Percentiles rank a stretch among this genome's conserved stretches.
These are phyloP conservation scores for Neurospora sp. DNA, from an alignment of 495 filamentous ascomycete species.

Conservation along the genomic window DNA sequence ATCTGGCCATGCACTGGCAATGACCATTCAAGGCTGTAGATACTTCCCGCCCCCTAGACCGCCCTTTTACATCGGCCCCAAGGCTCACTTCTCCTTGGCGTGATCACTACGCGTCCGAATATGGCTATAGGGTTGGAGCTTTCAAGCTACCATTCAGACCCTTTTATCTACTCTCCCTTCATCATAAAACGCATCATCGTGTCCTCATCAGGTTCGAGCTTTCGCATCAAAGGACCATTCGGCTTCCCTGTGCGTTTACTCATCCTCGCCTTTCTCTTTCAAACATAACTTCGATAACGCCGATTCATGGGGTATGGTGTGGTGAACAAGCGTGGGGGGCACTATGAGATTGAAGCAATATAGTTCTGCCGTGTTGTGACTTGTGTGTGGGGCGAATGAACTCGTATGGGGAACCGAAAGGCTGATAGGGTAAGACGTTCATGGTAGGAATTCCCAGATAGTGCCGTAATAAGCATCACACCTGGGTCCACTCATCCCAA, in stretches of 20 bases:
- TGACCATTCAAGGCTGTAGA: constrained; percentile 10
- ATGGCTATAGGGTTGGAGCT: constrained; percentile 37
- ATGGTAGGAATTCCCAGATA: background rate
- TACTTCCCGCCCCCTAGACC: constrained; percentile 1
- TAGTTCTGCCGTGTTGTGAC: constrained; percentile 12
- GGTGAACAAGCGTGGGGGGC: constrained; percentile 6
- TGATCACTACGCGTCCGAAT: constrained; percentile 1
- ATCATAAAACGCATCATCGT: constrained; percentile 7
- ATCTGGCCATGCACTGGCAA: constrained; percentile 24
- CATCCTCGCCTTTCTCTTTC: constrained; percentile 17
- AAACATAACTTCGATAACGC: constrained; percentile 35
- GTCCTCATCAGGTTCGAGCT: constrained; percentile 36
- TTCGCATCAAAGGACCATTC: constrained; percentile 39
- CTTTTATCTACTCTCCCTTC: constrained; percentile 10
- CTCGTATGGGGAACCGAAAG: background rate
- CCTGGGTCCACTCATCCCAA: background rate
- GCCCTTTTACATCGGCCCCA: background rate
- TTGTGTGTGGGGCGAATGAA: background rate
- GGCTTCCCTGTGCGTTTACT: constrained; percentile 18
- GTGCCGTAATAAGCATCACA: background rate
- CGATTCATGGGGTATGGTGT: constrained; percentile 11
- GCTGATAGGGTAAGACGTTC: background rate
- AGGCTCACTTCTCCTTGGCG: constrained; percentile 6
- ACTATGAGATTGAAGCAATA: constrained; percentile 14
- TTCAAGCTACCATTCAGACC: constrained; percentile 42